Base-by-base conservation (phyloP, 78 protist species). In the Pelomyxa schiedti region DNA sequence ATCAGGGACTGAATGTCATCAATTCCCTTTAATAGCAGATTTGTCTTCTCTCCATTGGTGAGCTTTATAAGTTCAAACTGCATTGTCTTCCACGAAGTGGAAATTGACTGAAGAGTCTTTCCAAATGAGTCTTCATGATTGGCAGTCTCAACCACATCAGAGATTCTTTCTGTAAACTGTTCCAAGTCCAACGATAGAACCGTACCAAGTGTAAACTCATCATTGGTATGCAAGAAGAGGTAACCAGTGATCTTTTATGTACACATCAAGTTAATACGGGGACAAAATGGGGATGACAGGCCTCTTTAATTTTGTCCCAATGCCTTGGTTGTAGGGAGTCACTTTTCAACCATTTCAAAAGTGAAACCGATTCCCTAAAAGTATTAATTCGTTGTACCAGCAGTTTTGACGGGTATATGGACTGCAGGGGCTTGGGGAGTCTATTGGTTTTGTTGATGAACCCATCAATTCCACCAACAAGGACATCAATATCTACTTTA, bases 291-390 rank as follows among this genome's bases (percentile, higher is more conserved):
- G n/a, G n/a, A n/a, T n/a, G n/a, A n/a, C n/a, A n/a, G n/a, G n/a
- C n/a, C n/a, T n/a, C 84, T 80, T 74, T 77, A 28, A 93, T 70
- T 39, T 78, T 28, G 43, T 67, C 1, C 95, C 95, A 93, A 66
- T 93, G 97, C 8, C 97, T 81, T n/a, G 41, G 74, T 5, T 90
- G 79, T 35, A 93, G 83, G n/a, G 95, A 80, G 7, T 83, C 92
- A 65, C 36, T 66, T 64, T 79, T 88, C n/a, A 93, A 83, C n/a
- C 70, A 24, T 65, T 8, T 16, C 28, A 93, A 4, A 67, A 94
- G 76, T 32, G 94, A 93, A 26, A 94, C 24, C 16, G 91, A 77
- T 35, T 72, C 47, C 39, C n/a, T 0, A 81, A 90, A 94, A 47
- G 64, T 80, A n/a, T 8, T 37, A 8, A 92, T 5, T 26, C 0